A percentile compares a stretch with the other conserved stretches of the same genome.
Conservation (phyloP, 306 rosid species). For the Gastrolobium villosum region DNA sequence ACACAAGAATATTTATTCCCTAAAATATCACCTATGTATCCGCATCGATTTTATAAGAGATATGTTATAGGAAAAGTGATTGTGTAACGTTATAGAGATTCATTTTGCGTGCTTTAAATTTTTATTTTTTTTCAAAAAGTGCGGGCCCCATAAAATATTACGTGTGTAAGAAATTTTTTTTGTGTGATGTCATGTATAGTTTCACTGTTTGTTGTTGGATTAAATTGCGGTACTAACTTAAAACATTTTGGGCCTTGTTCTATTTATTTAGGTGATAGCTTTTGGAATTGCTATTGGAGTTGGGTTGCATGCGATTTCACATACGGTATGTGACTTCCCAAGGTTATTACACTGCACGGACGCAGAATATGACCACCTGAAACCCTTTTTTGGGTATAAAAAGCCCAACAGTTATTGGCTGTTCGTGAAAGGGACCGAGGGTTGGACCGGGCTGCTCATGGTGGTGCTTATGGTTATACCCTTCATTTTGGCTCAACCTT, state of each 20-base stretch:
- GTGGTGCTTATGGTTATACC: constrained; percentile 92
- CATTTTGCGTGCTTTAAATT: no score
- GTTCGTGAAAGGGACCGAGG: constrained; percentile 91
- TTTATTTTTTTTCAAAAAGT: no score
- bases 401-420: constrained; percentile 86
- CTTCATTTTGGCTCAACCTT: constrained; percentile 80
- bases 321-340: constrained; percentile 87
- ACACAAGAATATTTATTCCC: no score
- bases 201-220: no score
- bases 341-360: constrained; percentile 70
- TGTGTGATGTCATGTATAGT: no score
- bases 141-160: no score
- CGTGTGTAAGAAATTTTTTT: no score
- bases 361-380: constrained; percentile 70
- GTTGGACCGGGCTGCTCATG: constrained; percentile 90
- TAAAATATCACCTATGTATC: no score
- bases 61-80: no score
- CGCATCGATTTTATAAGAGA: no score
- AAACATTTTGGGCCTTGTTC: background rate
- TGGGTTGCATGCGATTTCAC: constrained; percentile 70
- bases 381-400: constrained; percentile 62
- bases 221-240: background rate
- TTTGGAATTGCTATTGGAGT: constrained; percentile 76
- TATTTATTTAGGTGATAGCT: constrained; percentile 68
- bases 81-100: no score